Evolutionary conservation across 177 flowering plant genomes (phyloP).

Genomic region (Vitis hybrid): DNA sequence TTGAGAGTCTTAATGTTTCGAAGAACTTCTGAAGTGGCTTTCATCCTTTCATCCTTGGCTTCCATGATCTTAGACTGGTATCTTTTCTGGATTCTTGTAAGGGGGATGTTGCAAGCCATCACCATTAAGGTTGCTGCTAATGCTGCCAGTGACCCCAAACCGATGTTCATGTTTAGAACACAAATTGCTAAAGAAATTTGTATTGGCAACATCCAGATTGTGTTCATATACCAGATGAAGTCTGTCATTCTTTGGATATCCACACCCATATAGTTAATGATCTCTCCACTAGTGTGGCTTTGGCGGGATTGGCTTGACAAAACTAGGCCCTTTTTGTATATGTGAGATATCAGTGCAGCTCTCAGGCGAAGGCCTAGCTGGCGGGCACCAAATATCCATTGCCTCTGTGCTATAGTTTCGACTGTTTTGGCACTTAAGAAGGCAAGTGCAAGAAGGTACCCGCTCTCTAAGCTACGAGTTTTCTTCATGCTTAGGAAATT

Average conservation of each 20-base stretch:
- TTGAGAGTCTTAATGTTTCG: constrained; percentile 85
- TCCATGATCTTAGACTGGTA: constrained; percentile 87
- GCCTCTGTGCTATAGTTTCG: constrained; percentile 91
- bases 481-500: constrained; percentile 52
- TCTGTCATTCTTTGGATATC: constrained; percentile 92
- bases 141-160: constrained; percentile 73
- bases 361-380: constrained; percentile 86
- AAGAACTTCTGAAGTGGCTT: constrained; percentile 85
- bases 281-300: constrained; percentile 88
- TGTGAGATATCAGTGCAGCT: constrained; percentile 79
- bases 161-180: constrained; percentile 59
- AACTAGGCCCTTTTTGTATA: constrained; percentile 83
- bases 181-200: constrained; percentile 82
- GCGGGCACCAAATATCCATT: constrained; percentile 98
- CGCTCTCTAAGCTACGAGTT: constrained; percentile 41
- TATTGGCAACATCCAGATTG: constrained; percentile 87
- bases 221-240: constrained; percentile 84
- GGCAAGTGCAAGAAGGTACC: constrained; percentile 75
- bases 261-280: constrained; percentile 92
- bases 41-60: constrained; percentile 82
- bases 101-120: constrained; percentile 83
- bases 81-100: constrained; percentile 68
- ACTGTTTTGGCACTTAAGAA: constrained; percentile 82
- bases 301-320: constrained; percentile 88
- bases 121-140: constrained; percentile 69